These are phyloP conservation scores for Neofusicoccum laricinum DNA, from an alignment of 2,329 filamentous ascomycete species.

Conservation along the genomic window DNA sequence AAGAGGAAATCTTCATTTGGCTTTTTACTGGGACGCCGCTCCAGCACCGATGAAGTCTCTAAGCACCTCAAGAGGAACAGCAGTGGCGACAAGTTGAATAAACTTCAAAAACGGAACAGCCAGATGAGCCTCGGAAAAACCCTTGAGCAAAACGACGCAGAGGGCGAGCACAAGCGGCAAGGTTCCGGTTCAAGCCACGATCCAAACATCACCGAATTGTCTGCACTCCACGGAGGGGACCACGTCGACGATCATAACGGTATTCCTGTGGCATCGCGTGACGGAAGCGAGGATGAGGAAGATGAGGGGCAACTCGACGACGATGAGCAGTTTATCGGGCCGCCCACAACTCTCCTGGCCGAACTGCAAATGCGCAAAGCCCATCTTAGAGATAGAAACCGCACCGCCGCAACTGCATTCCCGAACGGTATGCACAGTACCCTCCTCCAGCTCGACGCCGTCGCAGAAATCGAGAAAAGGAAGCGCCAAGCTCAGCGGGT, in stretches of 20 bases:
- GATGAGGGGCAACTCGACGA: conserved; percentile 37
- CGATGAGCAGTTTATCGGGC: conserved; percentile 55
- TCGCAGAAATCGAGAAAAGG: conserved; percentile 78
- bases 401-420: conserved; percentile 60
- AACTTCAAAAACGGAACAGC: conserved; percentile 41
- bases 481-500: conserved; percentile 72
- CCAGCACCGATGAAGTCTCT: conserved; percentile 34
- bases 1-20: conserved; percentile 35
- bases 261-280: conserved; percentile 16
- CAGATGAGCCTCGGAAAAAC: conserved; percentile 20
- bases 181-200: neutral
- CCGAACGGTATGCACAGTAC: conserved; percentile 88
- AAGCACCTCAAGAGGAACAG: conserved; percentile 40
- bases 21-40: conserved; percentile 36
- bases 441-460: conserved; percentile 83
- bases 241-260: neutral
- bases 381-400: conserved; percentile 77
- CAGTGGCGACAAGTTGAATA: conserved; percentile 36
- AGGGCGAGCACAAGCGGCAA: neutral
- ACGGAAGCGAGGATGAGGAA: conserved; percentile 32
- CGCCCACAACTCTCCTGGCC: conserved; percentile 85
- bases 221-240: conserved; percentile 16
- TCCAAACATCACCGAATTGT: conserved; percentile 18
- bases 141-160: neutral
- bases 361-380: conserved; percentile 90